Evolutionary conservation across 2,329 filamentous ascomycete genomes (phyloP), one percentile per base, ranked within the genome.

Genomic region (Aspergillus sp.): DNA sequence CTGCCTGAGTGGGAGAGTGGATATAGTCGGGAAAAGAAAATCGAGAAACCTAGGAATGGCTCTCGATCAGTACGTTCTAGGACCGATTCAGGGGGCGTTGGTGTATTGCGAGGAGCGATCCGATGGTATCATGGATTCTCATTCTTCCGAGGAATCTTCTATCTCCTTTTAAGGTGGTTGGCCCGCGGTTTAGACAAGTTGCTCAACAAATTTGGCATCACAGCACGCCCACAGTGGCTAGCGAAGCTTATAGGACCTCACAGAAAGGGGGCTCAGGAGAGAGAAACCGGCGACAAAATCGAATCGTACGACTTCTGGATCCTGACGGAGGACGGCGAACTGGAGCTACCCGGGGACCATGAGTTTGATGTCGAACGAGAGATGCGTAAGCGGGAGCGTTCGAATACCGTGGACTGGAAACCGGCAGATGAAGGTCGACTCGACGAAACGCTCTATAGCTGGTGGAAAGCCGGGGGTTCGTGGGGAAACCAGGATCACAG

Each of bases 401-500:
- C 73, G 50, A 76, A 72, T 57, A 73, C 70, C 69, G 73, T 65
- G 31, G 65, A 73, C 45, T 79, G 77, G 73, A 75, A 75, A 52
- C 72, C 78, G 16, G 64, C 79, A 6, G 78, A 87, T 46, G 90
- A 95, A 66, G 83, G 84, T 29, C 84, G 85, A 45, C 80, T 97
- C 2, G 89, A 94, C 64, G 82, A 84, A 2, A 88, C 87, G 59
- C 78, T 97, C 1, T 98, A 97, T 73, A 81, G 82, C 31, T 95
- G 93, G 85, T 98, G 92, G 90, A 87, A 90, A 55, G 81, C 83
- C 56, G 92, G 91, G 20, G 92, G 91, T 7, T 90, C 90, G 79
- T 97, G 92, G 87, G 93, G 94, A 1, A 87, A 88, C 16, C 82
- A 88, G 32, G 94, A 98, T 72, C 82, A 82, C 5, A 96, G 91